Base-by-base conservation (phyloP, 2,329 filamentous ascomycete species). In the Trichothecium sympodiale region DNA sequence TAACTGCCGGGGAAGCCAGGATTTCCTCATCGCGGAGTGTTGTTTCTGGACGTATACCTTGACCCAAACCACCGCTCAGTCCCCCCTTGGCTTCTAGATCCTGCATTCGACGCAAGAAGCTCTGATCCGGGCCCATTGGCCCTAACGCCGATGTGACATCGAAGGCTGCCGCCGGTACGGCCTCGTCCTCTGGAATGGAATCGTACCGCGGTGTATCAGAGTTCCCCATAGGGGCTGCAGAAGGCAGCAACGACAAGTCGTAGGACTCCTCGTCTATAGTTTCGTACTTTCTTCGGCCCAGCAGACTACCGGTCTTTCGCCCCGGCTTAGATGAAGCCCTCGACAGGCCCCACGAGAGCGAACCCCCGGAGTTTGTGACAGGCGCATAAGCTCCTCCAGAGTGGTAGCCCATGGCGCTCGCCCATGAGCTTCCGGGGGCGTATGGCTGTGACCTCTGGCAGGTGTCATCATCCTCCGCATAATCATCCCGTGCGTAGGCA, bases 31-130 rank as follows among this genome's bases (percentile, higher is more conserved):
- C 64, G 16, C 54, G 65, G 14, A 79, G 55, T 3, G 51, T 65
- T 3, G 60, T 53, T 17, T 65, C 60, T 0, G 71, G 61, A 17
- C 52, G 60, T 41, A 71, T 67, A 3, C 74, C 75, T 25, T 57
- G 54, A 2, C 75, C 74, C 9, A 79, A 46, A 0, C 74, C 75
- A n/a, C 72, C 70, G 0, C 72, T 77, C 17, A 79, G 53, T 26
- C 57, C 61, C 2, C 73, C 74, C 7, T 55, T 61, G 2, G 71
- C 65, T 46, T 78, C 74, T 41, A 72, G 63, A 29, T 62, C 56
- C 44, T 71, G 67, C 12, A 71, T 45, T 3, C 55, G 55, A 40
- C 51, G 60, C 29, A 67, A 41, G 34, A 71, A 71, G 5, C 51
- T 60, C 6, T 60, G 52, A 34, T 69, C 64, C 29, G 68, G 62